A percentile compares a stretch with the other conserved stretches of the same genome.
Conservation (phyloP, 495 filamentous ascomycete species). For the Neurospora tetraspora region DNA sequence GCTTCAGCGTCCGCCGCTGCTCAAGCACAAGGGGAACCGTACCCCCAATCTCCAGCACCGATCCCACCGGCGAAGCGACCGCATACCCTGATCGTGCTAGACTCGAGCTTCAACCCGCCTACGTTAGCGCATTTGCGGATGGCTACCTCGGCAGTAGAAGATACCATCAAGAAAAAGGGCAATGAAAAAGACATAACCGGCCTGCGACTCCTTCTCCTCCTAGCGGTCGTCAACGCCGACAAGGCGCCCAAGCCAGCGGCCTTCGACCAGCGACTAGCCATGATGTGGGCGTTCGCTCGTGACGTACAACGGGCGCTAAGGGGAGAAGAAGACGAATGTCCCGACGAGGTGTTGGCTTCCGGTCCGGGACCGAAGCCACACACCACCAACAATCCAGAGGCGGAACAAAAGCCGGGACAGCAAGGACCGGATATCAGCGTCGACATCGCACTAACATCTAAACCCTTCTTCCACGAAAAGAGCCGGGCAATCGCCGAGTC, state of each 20-base stretch:
- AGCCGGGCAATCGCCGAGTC: constrained; percentile 52
- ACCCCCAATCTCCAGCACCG: not conserved
- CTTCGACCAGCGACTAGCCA: constrained; percentile 71
- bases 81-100: constrained; percentile 62
- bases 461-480: constrained; percentile 82
- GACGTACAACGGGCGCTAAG: constrained; percentile 37
- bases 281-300: constrained; percentile 76
- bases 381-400: not conserved
- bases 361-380: not conserved
- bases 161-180: constrained; percentile 16
- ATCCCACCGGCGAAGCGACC: constrained; percentile 17
- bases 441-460: constrained; percentile 74
- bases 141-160: constrained; percentile 52
- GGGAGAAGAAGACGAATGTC: not conserved
- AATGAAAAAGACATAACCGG: not conserved
- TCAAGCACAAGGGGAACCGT: not conserved
- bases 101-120: constrained; percentile 94
- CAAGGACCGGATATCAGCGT: constrained; percentile 29
- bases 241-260: constrained; percentile 75
- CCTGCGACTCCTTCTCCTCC: constrained; percentile 63
- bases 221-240: constrained; percentile 88
- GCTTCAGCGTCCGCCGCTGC: constrained; percentile 9
- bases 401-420: constrained; percentile 1
- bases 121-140: constrained; percentile 74
- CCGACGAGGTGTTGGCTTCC: not conserved